These are phyloP conservation scores for Ogataea zsoltii DNA, from an alignment of 805 yeast species.

Conservation along the genomic window DNA sequence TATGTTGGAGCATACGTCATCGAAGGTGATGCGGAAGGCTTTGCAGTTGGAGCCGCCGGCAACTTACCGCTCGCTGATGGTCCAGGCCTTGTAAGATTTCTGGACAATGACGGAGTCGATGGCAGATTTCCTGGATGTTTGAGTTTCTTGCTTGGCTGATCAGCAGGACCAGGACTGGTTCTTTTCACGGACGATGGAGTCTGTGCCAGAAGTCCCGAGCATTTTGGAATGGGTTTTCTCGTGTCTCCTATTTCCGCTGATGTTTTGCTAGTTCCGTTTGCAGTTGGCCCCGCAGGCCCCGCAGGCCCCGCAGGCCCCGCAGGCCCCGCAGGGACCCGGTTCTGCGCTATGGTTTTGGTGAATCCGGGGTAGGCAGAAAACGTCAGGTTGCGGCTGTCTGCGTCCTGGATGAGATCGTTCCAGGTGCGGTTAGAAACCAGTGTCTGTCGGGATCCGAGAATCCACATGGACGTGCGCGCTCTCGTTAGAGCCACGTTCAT, in stretches of 20 bases:
- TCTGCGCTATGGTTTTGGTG: constrained; percentile 15
- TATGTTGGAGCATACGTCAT: neutral
- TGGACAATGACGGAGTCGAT: neutral
- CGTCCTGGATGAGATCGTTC: constrained; percentile 68
- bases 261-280: too few relatives aligned
- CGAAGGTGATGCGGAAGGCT: too few relatives aligned
- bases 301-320: too few relatives aligned
- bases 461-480: constrained; percentile 90
- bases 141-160: neutral
- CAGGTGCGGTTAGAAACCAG: constrained; percentile 68
- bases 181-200: neutral
- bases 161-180: neutral
- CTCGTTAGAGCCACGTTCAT: constrained; percentile 97
- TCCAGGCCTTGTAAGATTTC: too few relatives aligned
- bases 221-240: neutral
- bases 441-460: constrained; percentile 76
- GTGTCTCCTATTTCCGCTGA: too few relatives aligned
- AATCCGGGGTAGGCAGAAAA: constrained; percentile 28
- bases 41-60: too few relatives aligned
- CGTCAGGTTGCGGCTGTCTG: constrained; percentile 45
- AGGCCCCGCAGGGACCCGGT: too few relatives aligned
- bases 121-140: neutral
- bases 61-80: too few relatives aligned
- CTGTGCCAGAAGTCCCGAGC: neutral
- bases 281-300: too few relatives aligned